Conservation (phyloP, 164 flowering plant genomes). For the Protea cynaroides region DNA sequence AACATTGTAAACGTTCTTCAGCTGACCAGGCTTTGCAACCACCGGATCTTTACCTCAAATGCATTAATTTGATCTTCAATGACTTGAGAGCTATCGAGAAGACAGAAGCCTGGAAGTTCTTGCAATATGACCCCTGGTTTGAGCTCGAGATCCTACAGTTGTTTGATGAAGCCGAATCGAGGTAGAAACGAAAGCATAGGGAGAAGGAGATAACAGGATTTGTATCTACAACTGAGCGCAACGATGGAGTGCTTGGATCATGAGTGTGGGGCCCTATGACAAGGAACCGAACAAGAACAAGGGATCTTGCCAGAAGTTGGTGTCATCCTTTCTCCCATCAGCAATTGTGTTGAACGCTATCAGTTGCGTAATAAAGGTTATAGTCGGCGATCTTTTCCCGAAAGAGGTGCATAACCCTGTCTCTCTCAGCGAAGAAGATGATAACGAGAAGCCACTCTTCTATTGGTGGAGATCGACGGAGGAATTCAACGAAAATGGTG, state of each 20-base stretch:
- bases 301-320: slow-evolving; percentile 56
- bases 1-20: slow-evolving; percentile 82
- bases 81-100: slow-evolving; percentile 60
- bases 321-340: too few species aligned
- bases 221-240: slow-evolving; percentile 72
- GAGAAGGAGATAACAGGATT: slow-evolving; percentile 37
- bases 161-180: slow-evolving; percentile 74
- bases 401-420: slow-evolving; percentile 13
- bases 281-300: slow-evolving; percentile 28
- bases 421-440: slow-evolving; percentile 21
- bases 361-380: too few species aligned
- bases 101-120: slow-evolving; percentile 85
- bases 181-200: slow-evolving; percentile 39
- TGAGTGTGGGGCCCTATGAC: slow-evolving; percentile 62
- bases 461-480: slow-evolving; percentile 57
- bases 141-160: slow-evolving; percentile 80
- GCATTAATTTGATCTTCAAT: slow-evolving; percentile 51
- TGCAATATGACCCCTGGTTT: slow-evolving; percentile 76
- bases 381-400: too few species aligned
- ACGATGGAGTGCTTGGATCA: slow-evolving; percentile 91
- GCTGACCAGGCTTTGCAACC: slow-evolving; percentile 73
- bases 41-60: slow-evolving; percentile 66
- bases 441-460: slow-evolving; percentile 12
- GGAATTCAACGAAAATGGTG: slow-evolving; percentile 24
- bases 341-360: too few species aligned